A percentile compares a stretch with the other conserved stretches of the same genome.
Conservation (phyloP, 2,329 filamentous ascomycete species). For the Lasiodiplodia sp. region DNA sequence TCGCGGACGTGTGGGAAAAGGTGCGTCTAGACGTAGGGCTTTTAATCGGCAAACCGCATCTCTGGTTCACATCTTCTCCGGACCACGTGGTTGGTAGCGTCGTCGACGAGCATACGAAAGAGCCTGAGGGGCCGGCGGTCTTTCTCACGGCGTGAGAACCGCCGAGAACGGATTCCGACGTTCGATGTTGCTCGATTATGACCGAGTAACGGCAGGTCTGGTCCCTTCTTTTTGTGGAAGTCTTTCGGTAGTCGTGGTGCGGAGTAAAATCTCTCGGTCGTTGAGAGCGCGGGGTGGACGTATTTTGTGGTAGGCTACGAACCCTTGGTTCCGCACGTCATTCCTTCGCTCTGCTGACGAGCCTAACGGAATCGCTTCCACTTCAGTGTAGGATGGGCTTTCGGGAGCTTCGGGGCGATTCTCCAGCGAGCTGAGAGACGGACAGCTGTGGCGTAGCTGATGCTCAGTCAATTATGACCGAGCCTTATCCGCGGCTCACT, state of each 20-base stretch:
- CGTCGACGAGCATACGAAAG: background rate
- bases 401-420: background rate
- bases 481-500: too few species aligned
- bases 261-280: background rate
- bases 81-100: too few species aligned
- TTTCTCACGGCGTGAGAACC: background rate
- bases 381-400: background rate
- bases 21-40: too few species aligned
- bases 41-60: too few species aligned
- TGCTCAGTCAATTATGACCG: too few species aligned
- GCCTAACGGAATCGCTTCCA: background rate
- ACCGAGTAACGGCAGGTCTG: background rate
- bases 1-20: too few species aligned
- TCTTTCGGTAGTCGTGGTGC: background rate
- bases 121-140: background rate
- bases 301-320: background rate
- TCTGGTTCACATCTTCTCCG: too few species aligned
- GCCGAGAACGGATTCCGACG: constrained; percentile 7
- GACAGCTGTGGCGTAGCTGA: too few species aligned
- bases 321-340: background rate
- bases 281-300: background rate
- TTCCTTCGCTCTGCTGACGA: background rate
- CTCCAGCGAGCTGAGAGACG: too few species aligned
- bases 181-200: background rate
- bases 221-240: background rate